These are phyloP conservation scores for Stentor roeselii DNA, from an alignment of 73 alveolate genomes.

Conservation along the genomic window DNA sequence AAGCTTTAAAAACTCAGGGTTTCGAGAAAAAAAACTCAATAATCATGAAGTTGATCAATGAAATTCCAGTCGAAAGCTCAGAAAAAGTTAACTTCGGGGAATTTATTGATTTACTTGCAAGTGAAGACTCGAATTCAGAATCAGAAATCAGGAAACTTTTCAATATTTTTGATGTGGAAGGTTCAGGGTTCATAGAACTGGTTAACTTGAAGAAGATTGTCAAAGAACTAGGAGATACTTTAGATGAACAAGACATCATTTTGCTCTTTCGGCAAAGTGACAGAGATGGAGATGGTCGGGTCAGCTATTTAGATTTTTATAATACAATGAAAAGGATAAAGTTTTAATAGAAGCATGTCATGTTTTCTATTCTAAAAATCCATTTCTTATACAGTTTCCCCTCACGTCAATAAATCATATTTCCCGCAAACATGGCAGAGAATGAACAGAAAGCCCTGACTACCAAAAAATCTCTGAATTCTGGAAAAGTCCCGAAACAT, in stretches of 20 bases:
- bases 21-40: constrained; percentile 80
- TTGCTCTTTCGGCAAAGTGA: neutral
- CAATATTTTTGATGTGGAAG: neutral
- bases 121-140: neutral
- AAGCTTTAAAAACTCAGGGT: constrained; percentile 84
- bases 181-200: neutral
- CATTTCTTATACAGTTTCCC: no score
- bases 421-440: no score
- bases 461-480: no score
- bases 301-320: neutral
- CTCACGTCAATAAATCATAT: no score
- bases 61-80: constrained; percentile 70
- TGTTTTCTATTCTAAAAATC: no score
- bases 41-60: constrained; percentile 75
- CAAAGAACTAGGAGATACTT: neutral
- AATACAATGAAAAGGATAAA: neutral
- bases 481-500: no score
- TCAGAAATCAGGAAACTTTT: neutral
- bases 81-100: constrained; percentile 81
- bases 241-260: neutral
- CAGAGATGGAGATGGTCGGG: neutral
- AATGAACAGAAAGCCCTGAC: no score
- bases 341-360: no score
- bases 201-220: neutral
- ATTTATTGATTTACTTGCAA: constrained; percentile 56